Evolutionary conservation across 1,139 yeast genomes (phyloP), one percentile per base, ranked within the genome.

Genomic region (Pichia sp.): DNA sequence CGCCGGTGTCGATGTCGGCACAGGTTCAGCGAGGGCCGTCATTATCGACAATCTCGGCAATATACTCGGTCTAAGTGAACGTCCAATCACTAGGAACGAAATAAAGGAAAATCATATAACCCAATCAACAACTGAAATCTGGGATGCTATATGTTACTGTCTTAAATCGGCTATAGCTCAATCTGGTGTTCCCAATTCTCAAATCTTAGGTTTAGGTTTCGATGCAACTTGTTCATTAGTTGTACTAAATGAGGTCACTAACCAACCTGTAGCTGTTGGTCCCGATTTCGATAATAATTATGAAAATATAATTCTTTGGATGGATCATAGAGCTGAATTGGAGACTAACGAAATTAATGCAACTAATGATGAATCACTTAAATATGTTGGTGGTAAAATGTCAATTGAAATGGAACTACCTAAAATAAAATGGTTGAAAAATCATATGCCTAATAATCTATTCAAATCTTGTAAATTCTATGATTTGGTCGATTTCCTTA

Each of bases 361-460:
- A 36, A 82, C 95, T 1, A 74, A 74, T 32, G 94, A 86, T 59
- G 77, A 75, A 54, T 74, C 84, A 47, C 72, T 91, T 55, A 82
- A 84, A 60, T 91, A 86, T 59, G 98, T 91, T 12, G 98, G 98
- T 40, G 98, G 98, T 17, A 84, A 81, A 55, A 89, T 91, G 96
- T 86, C 96, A 37, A 81, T 91, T 56, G 98, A 91, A 64, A 89
- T 89, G 97, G 97, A 91, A 60, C 72, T 91, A 52, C 98, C 98
- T 48, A 91, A 91, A 64, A 89, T 88, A 65, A 84, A 85, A 64
- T 91, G 98, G 98, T 72, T 91, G 58, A 89, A 91, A 62, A 84
- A 84, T 61, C 72, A 91, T 61, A 68, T 88, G 68, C 86, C 95
- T 2, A 66, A 68, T 24, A 78, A 77, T 20, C 25, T 51, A 30